Base-by-base conservation (phyloP, 352 stramenopile species). In the Globisporangium irregulare region DNA sequence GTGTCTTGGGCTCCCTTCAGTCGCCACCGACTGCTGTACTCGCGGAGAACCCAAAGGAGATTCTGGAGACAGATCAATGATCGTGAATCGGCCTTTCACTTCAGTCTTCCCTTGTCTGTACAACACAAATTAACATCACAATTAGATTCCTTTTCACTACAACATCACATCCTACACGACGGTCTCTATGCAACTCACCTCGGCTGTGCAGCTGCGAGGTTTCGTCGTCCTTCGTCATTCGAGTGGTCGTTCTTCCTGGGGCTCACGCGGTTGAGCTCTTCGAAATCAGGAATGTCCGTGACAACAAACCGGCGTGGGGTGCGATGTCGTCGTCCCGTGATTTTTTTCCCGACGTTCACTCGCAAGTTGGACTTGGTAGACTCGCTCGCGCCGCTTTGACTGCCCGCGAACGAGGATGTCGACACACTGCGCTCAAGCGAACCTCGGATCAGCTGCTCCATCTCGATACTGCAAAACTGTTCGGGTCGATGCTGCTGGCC, bases 41-140 rank as follows among this genome's bases (percentile, higher is more conserved):
- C 54, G 66, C 1, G 74, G 60, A 27, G 71, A 72, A 36, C 65
- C 32, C 50, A 76, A 67, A 4, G 80, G 73, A 4, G 81, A 89
- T 57, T 92, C 84, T 0, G 86, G 82, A 10, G 86, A 92, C 72
- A 91, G 54, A 63, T 93, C 86, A 18, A 87, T 93, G 75, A 93
- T 93, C 22, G 84, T 93, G 56, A 93, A 93, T 24, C 86, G 77
- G 24, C 86, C 86, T 72, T 78, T 82, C 18, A 92, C 73, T 61
- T 90, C 82, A 59, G 82, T 93, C 70, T 90, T 92, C n/a, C 77
- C 76, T 67, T 82, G 78, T 46, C 79, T 78, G 58, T 59, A 12
- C 58, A 77, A 25, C 48, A 68, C 14, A 70, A 46, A 46, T 46
- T 7, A 43, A 32, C 71, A 71, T 14, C 34, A 62, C 5, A 60